These are phyloP conservation scores for Trichoderma gamsii DNA, from an alignment of 495 filamentous ascomycete species.

Conservation along the genomic window DNA sequence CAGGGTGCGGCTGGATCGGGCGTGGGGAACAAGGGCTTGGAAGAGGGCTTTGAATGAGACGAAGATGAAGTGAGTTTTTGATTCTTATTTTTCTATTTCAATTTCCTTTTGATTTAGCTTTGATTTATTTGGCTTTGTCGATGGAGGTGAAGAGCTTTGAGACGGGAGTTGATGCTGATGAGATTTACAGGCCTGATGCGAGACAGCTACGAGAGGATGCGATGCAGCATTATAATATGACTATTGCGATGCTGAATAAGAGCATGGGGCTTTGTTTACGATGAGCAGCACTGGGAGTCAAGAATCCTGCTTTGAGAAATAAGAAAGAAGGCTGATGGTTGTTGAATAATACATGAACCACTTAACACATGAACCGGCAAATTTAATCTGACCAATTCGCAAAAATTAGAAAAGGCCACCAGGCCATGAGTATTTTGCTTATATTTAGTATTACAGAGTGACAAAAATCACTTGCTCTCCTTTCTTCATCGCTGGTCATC, in stretches of 20 bases:
- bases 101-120: not conserved
- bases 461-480: not conserved
- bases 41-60: conserved; percentile 11
- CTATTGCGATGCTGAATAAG: conserved; percentile 65
- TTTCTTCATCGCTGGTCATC: not conserved
- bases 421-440: not conserved
- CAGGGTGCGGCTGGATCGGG: conserved; percentile 39
- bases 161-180: not conserved
- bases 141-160: conserved; percentile 15
- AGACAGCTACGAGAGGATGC: conserved; percentile 21
- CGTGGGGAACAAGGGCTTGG: not conserved
- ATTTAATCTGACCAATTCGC: not conserved
- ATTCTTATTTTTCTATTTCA: not conserved
- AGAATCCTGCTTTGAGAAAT: not conserved
- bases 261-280: conserved; percentile 62
- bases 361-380: not conserved
- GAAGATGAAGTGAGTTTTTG: conserved; percentile 16
- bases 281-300: conserved; percentile 28
- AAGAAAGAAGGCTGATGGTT: not conserved
- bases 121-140: not conserved
- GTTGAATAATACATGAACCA: not conserved
- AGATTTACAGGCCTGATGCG: conserved; percentile 17
- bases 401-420: not conserved
- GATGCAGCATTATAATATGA: conserved; percentile 57
- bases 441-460: not conserved